Evolutionary conservation across 139 green algal species (phyloP), one percentile per base, ranked within the genome.

Genomic region (Coccomyxa sp.): DNA sequence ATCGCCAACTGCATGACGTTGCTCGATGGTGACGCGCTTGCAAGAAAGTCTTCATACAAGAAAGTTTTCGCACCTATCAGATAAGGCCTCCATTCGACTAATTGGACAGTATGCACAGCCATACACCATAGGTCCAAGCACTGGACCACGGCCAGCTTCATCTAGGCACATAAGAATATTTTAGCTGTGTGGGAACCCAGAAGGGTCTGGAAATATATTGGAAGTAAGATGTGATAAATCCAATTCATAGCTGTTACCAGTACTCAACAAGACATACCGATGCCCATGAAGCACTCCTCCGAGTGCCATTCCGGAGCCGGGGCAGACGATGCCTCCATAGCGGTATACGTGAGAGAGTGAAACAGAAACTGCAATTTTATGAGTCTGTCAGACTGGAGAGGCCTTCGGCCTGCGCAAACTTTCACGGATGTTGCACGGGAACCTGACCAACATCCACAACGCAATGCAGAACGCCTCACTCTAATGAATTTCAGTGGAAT

Each of bases 101-200:
- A 90, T 30, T 14, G 87, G 77, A 74, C 89, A 90, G 23, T 88
- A 89, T 0, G 87, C 90, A 58, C 51, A 82, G 7, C 88, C 90
- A 85, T 97, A 98, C 18, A 98, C 94, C 96, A 98, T 99, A 28
- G 94, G 86, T 0, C 95, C 96, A 13, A 98, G 82, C 28, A 98
- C 95, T 23, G 95, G 95, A 0, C 95, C 95, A 25, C 95, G 84
- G 0, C 95, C 95, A 13, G 95, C 95, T 81, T 98, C 95, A 89
- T 98, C 95, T 94, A 87, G 13, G 81, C 13, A 15, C 21, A 13
- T 59, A 10, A 23, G 16, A 67, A 21, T 11, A 11, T 71, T 25
- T 71, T 21, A 68, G 21, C 18, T 78, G 9, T 75, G 4, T 75
- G 9, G 25, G 10, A 51, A 51, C 38, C 38, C 3, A 51, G 38